phyloP scores from a whole-genome alignment of 192 early-diverging fungal species.

The Powellomyces hirtus region DNA sequence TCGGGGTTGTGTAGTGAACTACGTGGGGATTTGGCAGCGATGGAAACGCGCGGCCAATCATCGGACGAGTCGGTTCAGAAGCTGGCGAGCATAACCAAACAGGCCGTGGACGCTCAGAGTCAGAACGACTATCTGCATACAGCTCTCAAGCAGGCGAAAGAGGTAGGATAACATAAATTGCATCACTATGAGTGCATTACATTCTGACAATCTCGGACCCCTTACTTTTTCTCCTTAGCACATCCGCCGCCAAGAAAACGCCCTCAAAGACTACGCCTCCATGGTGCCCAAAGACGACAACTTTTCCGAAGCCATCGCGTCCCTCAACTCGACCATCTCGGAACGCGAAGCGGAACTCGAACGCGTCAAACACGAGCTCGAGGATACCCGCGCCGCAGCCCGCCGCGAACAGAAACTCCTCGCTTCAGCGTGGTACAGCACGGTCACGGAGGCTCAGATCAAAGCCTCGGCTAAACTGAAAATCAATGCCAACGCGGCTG shows the following conservation, averaged over 20 bases:
- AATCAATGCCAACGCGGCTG: background rate
- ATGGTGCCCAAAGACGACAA: slow-evolving; percentile 24
- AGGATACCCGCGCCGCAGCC: slow-evolving; percentile 68
- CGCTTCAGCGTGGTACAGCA: slow-evolving; percentile 76
- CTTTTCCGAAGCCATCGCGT: slow-evolving; percentile 48
- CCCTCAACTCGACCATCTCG: slow-evolving; percentile 27
- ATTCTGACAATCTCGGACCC: background rate
- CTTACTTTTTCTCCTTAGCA: slow-evolving; percentile 15
- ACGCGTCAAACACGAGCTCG: slow-evolving; percentile 57
- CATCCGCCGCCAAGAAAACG: slow-evolving; percentile 46
- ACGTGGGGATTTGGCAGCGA: slow-evolving; percentile 35
- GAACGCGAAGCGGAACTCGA: slow-evolving; percentile 40
- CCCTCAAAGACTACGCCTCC: slow-evolving; percentile 33
- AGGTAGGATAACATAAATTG: slow-evolving; percentile 31
- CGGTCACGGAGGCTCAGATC: slow-evolving; percentile 51
- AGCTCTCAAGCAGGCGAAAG: slow-evolving; percentile 50
- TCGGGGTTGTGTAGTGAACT: too few relatives aligned
- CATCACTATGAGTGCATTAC: too few relatives aligned
- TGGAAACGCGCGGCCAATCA: slow-evolving; percentile 37
- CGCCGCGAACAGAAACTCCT: slow-evolving; percentile 76
- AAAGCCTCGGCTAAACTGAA: slow-evolving; percentile 35
- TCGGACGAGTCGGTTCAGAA: slow-evolving; percentile 46
- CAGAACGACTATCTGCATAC: slow-evolving; percentile 45
- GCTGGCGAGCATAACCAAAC: slow-evolving; percentile 42
- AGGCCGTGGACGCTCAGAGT: slow-evolving; percentile 38